Evolutionary conservation across 768 basidiomycete species (phyloP).

Genomic region (Lentinula sp.): DNA sequence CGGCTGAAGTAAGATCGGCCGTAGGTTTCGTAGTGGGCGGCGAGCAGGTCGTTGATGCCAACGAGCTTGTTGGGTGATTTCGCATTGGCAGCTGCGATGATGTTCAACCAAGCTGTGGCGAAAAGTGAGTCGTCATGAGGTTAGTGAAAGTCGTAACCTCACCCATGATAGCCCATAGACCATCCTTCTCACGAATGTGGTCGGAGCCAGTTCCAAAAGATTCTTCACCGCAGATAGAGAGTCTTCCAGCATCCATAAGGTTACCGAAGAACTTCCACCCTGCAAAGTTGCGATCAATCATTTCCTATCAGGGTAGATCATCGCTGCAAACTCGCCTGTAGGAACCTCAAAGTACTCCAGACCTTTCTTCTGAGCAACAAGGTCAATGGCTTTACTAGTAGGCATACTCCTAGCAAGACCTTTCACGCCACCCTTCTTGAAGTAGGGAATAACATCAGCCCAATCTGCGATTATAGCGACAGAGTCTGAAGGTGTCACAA

Average conservation of each 20-base stretch:
- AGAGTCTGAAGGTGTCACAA: constrained; percentile 96
- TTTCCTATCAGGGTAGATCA: not conserved
- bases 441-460: constrained; percentile 90
- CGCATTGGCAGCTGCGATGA: constrained; percentile 85
- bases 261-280: constrained; percentile 99
- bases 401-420: constrained; percentile 98
- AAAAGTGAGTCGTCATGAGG: not conserved
- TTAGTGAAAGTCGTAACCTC: constrained; percentile 21
- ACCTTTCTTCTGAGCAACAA: constrained; percentile 91
- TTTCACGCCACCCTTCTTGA: constrained; percentile 86
- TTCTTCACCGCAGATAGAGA: constrained; percentile 99
- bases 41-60: constrained; percentile 88
- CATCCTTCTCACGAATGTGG: constrained; percentile 99
- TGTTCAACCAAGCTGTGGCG: constrained; percentile 87
- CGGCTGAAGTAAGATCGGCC: constrained; percentile 98
- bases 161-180: constrained; percentile 96
- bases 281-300: constrained; percentile 18
- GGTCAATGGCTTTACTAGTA: constrained; percentile 93
- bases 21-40: constrained; percentile 84
- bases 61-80: constrained; percentile 67
- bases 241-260: constrained; percentile 95
- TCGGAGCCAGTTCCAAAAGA: constrained; percentile 99
- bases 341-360: constrained; percentile 94
- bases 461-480: constrained; percentile 99
- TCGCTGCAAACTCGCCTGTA: constrained; percentile 53